A percentile compares a stretch with the other conserved stretches of the same genome.
Conservation (phyloP, 805 yeast genomes). For the Jamesozyma spencerorum region DNA sequence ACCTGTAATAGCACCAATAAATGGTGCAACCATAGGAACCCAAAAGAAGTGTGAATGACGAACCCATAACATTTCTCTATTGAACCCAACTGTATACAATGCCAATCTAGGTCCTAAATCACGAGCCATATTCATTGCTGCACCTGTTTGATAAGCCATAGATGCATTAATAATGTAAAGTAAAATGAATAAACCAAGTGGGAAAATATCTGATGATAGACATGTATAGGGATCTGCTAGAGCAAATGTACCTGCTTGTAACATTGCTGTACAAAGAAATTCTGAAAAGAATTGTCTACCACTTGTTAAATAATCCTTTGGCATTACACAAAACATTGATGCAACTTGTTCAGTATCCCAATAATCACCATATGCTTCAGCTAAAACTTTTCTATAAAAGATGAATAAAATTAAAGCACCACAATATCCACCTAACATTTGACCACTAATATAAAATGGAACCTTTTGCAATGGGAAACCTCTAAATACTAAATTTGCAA, state of each 20-base stretch:
- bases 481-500: conserved; percentile 39
- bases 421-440: conserved; percentile 39
- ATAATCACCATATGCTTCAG: conserved; percentile 34
- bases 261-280: conserved; percentile 36
- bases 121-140: conserved; percentile 46
- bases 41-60: conserved; percentile 39
- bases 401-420: conserved; percentile 41
- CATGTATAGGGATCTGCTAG: conserved; percentile 44
- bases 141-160: conserved; percentile 45
- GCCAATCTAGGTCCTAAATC: conserved; percentile 48
- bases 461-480: conserved; percentile 44
- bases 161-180: conserved; percentile 40
- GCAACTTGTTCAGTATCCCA: conserved; percentile 42
- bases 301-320: conserved; percentile 33
- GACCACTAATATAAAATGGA: conserved; percentile 38
- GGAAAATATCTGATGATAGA: conserved; percentile 38
- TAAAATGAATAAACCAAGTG: conserved; percentile 38
- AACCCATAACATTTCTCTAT: conserved; percentile 32
- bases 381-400: conserved; percentile 33
- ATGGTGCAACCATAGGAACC: conserved; percentile 45
- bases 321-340: too few relatives aligned
- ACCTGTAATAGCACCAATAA: conserved; percentile 40
- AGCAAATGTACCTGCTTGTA: conserved; percentile 41
- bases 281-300: conserved; percentile 42
- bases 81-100: conserved; percentile 39